Conservation (phyloP, 805 yeast species). For the Wickerhamiella brachini region DNA sequence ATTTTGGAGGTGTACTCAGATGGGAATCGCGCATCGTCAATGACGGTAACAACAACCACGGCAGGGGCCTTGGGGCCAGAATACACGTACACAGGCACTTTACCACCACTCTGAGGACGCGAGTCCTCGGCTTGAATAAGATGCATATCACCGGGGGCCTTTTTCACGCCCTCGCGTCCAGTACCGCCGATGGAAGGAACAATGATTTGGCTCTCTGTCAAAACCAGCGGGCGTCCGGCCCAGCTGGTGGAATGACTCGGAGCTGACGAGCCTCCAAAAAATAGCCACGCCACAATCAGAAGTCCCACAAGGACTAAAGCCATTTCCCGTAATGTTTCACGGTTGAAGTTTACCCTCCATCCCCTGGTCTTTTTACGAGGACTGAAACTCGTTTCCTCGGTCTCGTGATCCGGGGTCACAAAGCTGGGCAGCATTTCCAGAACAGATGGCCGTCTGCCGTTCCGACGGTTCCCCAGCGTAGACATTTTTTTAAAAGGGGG, state of each 20-base stretch:
- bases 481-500: neutral
- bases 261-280: conserved; percentile 12
- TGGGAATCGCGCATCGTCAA: conserved; percentile 63
- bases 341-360: conserved; percentile 10
- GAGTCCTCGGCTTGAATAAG: conserved; percentile 6
- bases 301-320: conserved; percentile 16
- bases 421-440: conserved; percentile 16
- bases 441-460: neutral
- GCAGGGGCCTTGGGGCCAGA: conserved; percentile 16
- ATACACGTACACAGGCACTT: conserved; percentile 10
- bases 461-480: neutral
- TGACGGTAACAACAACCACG: conserved; percentile 62
- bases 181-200: conserved; percentile 17
- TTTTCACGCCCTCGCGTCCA: conserved; percentile 17
- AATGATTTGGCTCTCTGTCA: conserved; percentile 13
- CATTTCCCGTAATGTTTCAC: conserved; percentile 16
- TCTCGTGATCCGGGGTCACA: conserved; percentile 14
- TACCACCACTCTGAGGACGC: conserved; percentile 4
- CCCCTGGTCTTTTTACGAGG: conserved; percentile 1
- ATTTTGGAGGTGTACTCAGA: conserved; percentile 47
- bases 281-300: conserved; percentile 17
- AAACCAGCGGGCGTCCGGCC: conserved; percentile 7
- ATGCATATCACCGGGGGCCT: conserved; percentile 24
- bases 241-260: conserved; percentile 1
- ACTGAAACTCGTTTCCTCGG: conserved; percentile 1